Evolutionary conservation across 75 land plant species (phyloP), one percentile per base, ranked within the genome.

Genomic region (Cryptomeria japonica): DNA sequence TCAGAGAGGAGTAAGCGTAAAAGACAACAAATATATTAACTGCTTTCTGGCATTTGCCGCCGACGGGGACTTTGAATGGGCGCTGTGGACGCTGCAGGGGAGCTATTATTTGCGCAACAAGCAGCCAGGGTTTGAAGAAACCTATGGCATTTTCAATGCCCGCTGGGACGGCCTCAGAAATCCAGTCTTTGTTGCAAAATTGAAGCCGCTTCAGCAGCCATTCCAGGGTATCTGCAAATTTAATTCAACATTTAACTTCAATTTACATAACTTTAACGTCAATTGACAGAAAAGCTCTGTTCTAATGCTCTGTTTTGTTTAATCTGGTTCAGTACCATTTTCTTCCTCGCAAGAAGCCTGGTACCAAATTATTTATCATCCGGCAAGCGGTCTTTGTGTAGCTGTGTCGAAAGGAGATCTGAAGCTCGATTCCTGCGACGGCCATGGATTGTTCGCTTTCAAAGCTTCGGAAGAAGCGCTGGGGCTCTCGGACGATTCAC

Each of bases 1-100:
- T 84, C 85, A 88, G 55, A 87, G 88, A 31, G 94, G 91, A 5
- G 55, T 11, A 5, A 88, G 87, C 42, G 36, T 28, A 14, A 80
- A 16, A 0, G 92, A 88, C 84, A 91, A 88, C 87, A 80, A 87
- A 70, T 93, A 76, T 84, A 47, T 93, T 18, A 85, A 64, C 15
- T 94, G 95, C 83, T 86, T 91, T 15, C 37, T 93, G 0, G 90
- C 87, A 12, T 87, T 84, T 37, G 55, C 85, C 16, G 93, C 92
- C 31, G 89, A 85, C 55, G 73, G 38, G 53, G 95, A 94, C 34
- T 76, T 93, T 80, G 95, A 94, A 72, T 93, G 92, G 92, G 95
- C 95, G 31, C 53, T 94, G 49, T 93, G 95, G 94, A 83, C 92
- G 3, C 86, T 93, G 89, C 89, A 89, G 87, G 95, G 94, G 49